Evolutionary conservation across 495 filamentous ascomycete genomes (phyloP).

Genomic region (Parachaetomium inaequale): DNA sequence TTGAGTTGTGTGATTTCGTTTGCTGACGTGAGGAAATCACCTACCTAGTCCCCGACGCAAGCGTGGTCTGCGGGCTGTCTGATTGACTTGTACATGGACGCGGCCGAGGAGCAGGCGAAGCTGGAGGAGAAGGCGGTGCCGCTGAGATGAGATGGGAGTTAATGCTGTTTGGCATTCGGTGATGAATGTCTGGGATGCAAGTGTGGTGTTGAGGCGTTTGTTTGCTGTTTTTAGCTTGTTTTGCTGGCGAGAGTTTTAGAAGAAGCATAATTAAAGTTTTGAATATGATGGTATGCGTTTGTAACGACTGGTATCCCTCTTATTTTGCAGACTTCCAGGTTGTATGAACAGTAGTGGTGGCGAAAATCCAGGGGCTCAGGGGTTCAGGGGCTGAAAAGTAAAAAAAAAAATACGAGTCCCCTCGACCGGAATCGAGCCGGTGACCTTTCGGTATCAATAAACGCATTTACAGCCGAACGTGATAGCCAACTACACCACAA

Average conservation of each 20-base stretch:
- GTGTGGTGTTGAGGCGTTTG: not conserved
- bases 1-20: not conserved
- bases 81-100: conserved; percentile 93
- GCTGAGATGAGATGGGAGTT: conserved; percentile 21
- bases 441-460: conserved; percentile 26
- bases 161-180: not conserved
- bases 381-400: not conserved
- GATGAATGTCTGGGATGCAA: not conserved
- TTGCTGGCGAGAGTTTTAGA: too few relatives aligned
- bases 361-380: not conserved
- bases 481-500: conserved; percentile 29
- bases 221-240: too few relatives aligned
- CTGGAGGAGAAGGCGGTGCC: conserved; percentile 25
- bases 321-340: too few relatives aligned
- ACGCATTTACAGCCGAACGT: conserved; percentile 25
- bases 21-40: conserved; percentile 13
- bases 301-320: too few relatives aligned
- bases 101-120: conserved; percentile 48
- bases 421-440: conserved; percentile 25
- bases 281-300: not conserved
- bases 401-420: conserved; percentile 13
- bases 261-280: too few relatives aligned
- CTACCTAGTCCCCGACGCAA: conserved; percentile 74
- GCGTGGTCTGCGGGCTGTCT: conserved; percentile 92
- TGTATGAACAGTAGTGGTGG: not conserved